Percentiles rank a stretch among this genome's conserved stretches.
phyloP scores from a whole-genome alignment of 306 rosid genomes.

The Vachellia pachyceras region DNA sequence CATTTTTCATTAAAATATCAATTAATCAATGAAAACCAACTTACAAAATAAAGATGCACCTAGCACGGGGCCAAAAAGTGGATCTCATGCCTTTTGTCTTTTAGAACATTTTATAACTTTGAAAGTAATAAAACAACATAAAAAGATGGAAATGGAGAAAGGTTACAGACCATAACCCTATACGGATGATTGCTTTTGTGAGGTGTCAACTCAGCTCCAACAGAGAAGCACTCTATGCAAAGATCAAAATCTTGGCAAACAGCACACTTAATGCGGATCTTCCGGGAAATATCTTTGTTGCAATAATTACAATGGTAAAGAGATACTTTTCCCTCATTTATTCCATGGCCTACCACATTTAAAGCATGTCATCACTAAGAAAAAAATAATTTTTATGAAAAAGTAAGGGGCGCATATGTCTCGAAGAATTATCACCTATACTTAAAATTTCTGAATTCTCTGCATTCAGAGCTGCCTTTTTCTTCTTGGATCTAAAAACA shows the following conservation, averaged over 20 bases:
- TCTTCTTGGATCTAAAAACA: conserved; percentile 64
- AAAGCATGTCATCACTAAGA: conserved; percentile 23
- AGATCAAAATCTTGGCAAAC: conserved; percentile 94
- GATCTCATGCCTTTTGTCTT: not conserved
- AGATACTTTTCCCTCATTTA: conserved; percentile 71
- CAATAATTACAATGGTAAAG: conserved; percentile 93
- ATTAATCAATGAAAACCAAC: not conserved
- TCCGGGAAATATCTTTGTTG: conserved; percentile 91
- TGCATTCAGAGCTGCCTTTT: conserved; percentile 49
- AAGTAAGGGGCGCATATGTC: not conserved
- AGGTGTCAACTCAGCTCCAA: conserved; percentile 89
- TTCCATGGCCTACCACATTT: conserved; percentile 63
- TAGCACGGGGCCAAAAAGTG: not conserved
- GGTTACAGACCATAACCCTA: conserved; percentile 60
- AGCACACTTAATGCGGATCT: conserved; percentile 78
- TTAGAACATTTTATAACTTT: not conserved
- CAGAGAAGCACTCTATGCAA: conserved; percentile 76
- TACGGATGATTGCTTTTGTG: conserved; percentile 88
- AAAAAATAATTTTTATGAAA: not conserved
- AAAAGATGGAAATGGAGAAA: conserved; percentile 4
- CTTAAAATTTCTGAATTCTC: conserved; percentile 48
- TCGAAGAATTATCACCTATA: conserved; percentile 43
- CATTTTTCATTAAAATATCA: too few relatives aligned
- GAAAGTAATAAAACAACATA: conserved; percentile 33
- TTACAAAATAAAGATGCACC: not conserved